Evolutionary conservation across 805 yeast genomes (phyloP), one percentile per base, ranked within the genome.

Genomic region (Isabelozyma gotoi): DNA sequence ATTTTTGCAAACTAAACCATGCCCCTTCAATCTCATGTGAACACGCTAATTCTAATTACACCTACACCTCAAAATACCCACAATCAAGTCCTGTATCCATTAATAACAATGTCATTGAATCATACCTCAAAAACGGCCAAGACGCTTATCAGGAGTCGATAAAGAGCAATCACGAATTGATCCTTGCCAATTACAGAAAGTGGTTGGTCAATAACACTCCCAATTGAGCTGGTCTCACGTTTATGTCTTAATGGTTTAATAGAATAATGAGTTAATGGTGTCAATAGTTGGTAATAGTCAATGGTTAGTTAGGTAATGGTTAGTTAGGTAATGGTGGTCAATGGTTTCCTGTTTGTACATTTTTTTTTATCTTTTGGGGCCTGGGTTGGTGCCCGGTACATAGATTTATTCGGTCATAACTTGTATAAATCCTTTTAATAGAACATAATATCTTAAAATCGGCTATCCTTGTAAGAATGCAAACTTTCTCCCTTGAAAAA

Each of bases 101-200:
- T n/a, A 24, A 24, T 3, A 24, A 10, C 12, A 24, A 24, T 24
- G 3, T n/a, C 29, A n/a, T 24, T 4, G 12, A n/a, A n/a, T n/a
- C n/a, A n/a, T n/a, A n/a, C n/a, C n/a, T n/a, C n/a, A n/a, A n/a
- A n/a, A n/a, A n/a, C n/a, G n/a, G 7, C 29, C 29, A 24, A 24
- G 29, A 24, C 12, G 7, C 29, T n/a, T 24, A 24, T n/a, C 29
- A 36, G 1, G 14, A 36, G 8, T 40, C 54, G 21, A 36, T 47
- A 18, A 18, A 40, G 8, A 37, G 40, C 18, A 51, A 49, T 34
- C 55, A 53, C 38, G 45, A 55, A 32, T 41, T 54, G 14, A 49
- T 57, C 8, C 50, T 47, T 39, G 33, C 48, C 1, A 61, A 61
- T 42, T 61, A 61, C 41, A 47, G 59, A 40, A 60, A 59, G 43